A percentile compares a stretch with the other conserved stretches of the same genome.
Evolutionary conservation across 225 moss, liverwort and hornwort genomes (phyloP).

Genomic region (Marchantia polymorpha): DNA sequence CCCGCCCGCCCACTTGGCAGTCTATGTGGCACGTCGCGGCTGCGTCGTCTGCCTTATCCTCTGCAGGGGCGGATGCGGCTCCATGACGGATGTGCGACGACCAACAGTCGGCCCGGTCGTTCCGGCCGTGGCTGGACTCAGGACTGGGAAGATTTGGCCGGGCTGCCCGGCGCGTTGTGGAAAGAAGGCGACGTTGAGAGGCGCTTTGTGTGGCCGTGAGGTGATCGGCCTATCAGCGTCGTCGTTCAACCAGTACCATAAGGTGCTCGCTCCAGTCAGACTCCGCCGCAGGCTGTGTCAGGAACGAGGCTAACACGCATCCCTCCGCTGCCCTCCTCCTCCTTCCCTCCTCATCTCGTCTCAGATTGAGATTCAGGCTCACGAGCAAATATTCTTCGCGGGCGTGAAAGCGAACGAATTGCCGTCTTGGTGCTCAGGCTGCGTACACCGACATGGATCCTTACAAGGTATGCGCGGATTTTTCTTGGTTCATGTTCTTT

Average conservation of each 20-base stretch:
- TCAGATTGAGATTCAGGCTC: not conserved
- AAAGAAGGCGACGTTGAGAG: not conserved
- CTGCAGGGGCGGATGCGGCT: not conserved
- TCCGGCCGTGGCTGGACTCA: not conserved
- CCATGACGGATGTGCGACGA: not conserved
- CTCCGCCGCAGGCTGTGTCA: not conserved
- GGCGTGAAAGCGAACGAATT: not conserved
- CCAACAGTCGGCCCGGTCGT: not conserved
- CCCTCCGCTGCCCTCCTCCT: not conserved
- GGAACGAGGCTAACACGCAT: constrained; percentile 9
- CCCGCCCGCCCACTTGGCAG: not conserved
- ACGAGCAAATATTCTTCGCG: not conserved
- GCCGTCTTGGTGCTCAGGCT: not conserved
- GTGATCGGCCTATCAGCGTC: constrained; percentile 3
- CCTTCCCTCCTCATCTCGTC: too few relatives aligned
- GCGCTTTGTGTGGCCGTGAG: not conserved
- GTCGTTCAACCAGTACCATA: not conserved
- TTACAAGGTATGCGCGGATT: constrained; percentile 46
- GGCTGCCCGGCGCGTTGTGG: constrained; percentile 2
- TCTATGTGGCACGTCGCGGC: not conserved
- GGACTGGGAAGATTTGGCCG: constrained; percentile 3
- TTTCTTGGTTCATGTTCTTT: not conserved
- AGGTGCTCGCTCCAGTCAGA: not conserved
- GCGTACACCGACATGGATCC: constrained; percentile 51
- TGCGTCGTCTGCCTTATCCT: not conserved